Percentiles rank a stretch among this genome's conserved stretches.
Conservation (phyloP, 306 rosid genomes). For the Datisca glomerata region DNA sequence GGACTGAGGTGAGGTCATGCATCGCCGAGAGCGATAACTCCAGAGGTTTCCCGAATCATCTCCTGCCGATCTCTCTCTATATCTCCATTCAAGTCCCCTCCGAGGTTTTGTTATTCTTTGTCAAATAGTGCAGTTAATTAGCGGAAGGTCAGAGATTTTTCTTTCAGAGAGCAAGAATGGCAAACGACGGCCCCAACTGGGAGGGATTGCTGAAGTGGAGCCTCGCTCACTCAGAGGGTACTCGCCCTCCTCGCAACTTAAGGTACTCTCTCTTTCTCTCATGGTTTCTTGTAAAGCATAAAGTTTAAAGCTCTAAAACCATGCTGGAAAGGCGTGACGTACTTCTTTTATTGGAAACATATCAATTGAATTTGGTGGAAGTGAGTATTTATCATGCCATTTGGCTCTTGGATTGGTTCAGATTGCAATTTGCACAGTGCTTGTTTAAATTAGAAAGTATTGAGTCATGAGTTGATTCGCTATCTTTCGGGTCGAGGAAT, state of each 20-base stretch:
- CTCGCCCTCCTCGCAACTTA: conserved; percentile 46
- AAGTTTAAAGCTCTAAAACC: not conserved
- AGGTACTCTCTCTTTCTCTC: conserved; percentile 20
- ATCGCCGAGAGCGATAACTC: no score
- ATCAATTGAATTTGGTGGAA: no score
- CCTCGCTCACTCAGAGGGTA: conserved; percentile 63
- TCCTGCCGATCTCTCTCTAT: not conserved
- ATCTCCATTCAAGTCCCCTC: not conserved
- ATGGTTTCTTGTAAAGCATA: not conserved
- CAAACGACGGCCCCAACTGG: conserved; percentile 75
- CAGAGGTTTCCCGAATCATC: conserved; percentile 12
- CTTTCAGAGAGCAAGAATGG: conserved; percentile 27
- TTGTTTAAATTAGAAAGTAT: not conserved
- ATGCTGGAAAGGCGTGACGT: not conserved
- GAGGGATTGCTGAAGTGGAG: conserved; percentile 91
- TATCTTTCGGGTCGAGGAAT: no score
- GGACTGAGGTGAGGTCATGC: no score
- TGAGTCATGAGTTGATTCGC: conserved; percentile 1
- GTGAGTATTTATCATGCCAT: not conserved
- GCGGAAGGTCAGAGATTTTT: not conserved
- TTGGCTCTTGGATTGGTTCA: not conserved
- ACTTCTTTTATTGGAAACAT: not conserved
- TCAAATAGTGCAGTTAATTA: not conserved
- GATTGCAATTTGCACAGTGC: not conserved
- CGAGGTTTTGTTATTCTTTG: not conserved